These are phyloP conservation scores for Zygosaccharomyces pseudobailii DNA, from an alignment of 1,139 yeast genomes.

Conservation along the genomic window DNA sequence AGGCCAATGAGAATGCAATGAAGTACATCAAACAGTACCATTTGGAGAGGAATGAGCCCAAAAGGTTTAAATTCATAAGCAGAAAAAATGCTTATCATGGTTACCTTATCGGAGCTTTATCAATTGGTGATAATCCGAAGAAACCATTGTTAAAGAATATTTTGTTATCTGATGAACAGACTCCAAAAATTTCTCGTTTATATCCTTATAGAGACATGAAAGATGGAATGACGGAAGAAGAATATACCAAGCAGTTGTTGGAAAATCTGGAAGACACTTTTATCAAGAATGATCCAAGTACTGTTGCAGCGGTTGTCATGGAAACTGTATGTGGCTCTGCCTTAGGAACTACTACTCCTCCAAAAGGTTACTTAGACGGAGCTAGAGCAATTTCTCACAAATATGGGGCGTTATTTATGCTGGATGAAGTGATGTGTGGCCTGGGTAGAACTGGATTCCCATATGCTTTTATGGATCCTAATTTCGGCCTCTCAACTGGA, in stretches of 20 bases:
- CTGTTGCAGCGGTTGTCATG: constrained; percentile 49
- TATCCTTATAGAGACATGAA: constrained; percentile 49
- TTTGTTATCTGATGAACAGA: constrained; percentile 24
- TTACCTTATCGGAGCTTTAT: constrained; percentile 50
- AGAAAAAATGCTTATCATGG: constrained; percentile 57
- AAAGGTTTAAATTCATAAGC: constrained; percentile 48
- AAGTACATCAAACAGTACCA: constrained; percentile 54
- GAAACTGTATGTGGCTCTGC: constrained; percentile 60
- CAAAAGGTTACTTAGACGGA: constrained; percentile 55
- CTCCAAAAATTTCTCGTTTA: too few relatives aligned
- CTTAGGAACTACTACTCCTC: constrained; percentile 52
- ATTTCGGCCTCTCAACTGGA: constrained; percentile 41
- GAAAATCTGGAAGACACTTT: constrained; percentile 47
- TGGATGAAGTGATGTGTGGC: constrained; percentile 68
- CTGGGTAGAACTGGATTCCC: constrained; percentile 55
- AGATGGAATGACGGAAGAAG: constrained; percentile 45
- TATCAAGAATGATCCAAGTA: constrained; percentile 47
- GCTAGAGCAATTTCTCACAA: constrained; percentile 50
- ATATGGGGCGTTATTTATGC: constrained; percentile 52
- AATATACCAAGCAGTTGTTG: constrained; percentile 45
- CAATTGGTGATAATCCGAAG: constrained; percentile 45
- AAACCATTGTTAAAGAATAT: constrained; percentile 42
- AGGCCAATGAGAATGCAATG: constrained; percentile 55
- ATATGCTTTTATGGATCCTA: constrained; percentile 45
- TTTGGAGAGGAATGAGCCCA: constrained; percentile 45